Percentiles rank a stretch among this genome's conserved stretches.
phyloP scores from a whole-genome alignment of 345 rosid genomes.

The Eucalyptus pauciflora region DNA sequence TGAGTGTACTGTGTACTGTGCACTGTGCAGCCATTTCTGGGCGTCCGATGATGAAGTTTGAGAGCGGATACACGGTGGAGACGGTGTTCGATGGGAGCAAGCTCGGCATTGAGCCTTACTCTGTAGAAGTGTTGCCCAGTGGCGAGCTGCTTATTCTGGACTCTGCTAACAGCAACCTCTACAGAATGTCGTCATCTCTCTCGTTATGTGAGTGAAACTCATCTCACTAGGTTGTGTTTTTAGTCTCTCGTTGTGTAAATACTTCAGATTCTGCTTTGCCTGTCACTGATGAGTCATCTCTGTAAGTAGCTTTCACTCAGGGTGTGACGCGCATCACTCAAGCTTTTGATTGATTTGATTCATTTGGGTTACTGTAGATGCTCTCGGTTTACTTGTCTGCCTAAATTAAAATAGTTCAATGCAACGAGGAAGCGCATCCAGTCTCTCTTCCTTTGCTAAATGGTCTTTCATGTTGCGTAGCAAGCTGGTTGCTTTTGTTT shows the following conservation, averaged over 20 bases:
- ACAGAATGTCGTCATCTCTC: constrained; percentile 80
- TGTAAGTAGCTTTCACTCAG: not conserved
- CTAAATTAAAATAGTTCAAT: not conserved
- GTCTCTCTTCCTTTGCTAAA: not conserved
- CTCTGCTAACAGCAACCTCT: constrained; percentile 80
- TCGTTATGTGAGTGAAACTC: constrained; percentile 64
- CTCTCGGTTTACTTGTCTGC: not conserved
- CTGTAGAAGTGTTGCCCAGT: constrained; percentile 66
- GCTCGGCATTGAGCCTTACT: constrained; percentile 83
- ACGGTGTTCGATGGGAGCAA: constrained; percentile 99
- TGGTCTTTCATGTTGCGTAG: not conserved
- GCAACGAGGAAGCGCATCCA: not conserved
- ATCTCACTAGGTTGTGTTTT: not conserved
- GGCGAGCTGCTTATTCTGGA: constrained; percentile 91
- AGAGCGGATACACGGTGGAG: constrained; percentile 90
- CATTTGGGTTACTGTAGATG: not conserved
- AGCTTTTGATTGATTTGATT: not conserved
- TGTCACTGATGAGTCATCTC: not conserved
- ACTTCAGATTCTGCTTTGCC: not conserved
- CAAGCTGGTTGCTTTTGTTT: not conserved
- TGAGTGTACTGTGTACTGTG: not conserved
- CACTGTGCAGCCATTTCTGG: constrained; percentile 47
- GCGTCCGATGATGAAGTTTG: constrained; percentile 92
- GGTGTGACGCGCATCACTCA: not conserved
- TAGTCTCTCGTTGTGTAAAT: not conserved